phyloP scores from a whole-genome alignment of 2,329 filamentous ascomycete genomes.

The Massarina eburnea region DNA sequence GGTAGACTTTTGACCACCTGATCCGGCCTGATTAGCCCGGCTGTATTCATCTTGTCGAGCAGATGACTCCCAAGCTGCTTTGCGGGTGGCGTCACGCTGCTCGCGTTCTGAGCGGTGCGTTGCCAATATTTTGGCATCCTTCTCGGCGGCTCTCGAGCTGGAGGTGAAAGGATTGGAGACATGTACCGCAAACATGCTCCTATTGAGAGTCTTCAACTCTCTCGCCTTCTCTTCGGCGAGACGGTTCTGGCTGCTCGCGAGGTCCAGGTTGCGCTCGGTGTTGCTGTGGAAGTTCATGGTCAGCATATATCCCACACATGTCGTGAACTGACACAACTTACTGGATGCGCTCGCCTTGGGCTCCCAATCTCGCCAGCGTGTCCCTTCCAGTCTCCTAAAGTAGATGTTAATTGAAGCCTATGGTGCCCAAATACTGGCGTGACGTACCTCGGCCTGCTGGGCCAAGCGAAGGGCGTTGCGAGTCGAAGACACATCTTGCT shows the following conservation, averaged over 20 bases:
- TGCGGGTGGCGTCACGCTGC: constrained; percentile 57
- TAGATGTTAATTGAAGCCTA: neutral
- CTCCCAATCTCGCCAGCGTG: constrained; percentile 31
- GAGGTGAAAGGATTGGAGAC: constrained; percentile 66
- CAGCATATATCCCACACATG: too few species aligned
- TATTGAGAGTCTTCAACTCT: constrained; percentile 82
- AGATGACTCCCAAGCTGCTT: constrained; percentile 49
- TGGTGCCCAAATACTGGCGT: constrained; percentile 40
- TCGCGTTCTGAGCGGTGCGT: constrained; percentile 62
- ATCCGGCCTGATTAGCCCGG: constrained; percentile 15
- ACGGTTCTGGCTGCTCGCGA: constrained; percentile 74
- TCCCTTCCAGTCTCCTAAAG: constrained; percentile 56
- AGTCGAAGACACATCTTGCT: constrained; percentile 66
- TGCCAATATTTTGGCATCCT: constrained; percentile 67
- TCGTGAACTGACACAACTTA: too few species aligned
- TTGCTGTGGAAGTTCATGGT: too few species aligned
- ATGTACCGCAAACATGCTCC: constrained; percentile 87
- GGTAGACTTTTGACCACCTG: constrained; percentile 13
- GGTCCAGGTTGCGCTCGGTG: constrained; percentile 66
- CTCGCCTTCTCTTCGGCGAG: constrained; percentile 78
- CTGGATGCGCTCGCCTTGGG: constrained; percentile 42
- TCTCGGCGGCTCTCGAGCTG: constrained; percentile 49
- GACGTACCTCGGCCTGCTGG: constrained; percentile 68
- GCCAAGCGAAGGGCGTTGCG: constrained; percentile 65
- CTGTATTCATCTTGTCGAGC: constrained; percentile 27